These are phyloP conservation scores for Alopecurus myosuroides DNA, from an alignment of 176 grass and related monocot genomes.

Conservation along the genomic window DNA sequence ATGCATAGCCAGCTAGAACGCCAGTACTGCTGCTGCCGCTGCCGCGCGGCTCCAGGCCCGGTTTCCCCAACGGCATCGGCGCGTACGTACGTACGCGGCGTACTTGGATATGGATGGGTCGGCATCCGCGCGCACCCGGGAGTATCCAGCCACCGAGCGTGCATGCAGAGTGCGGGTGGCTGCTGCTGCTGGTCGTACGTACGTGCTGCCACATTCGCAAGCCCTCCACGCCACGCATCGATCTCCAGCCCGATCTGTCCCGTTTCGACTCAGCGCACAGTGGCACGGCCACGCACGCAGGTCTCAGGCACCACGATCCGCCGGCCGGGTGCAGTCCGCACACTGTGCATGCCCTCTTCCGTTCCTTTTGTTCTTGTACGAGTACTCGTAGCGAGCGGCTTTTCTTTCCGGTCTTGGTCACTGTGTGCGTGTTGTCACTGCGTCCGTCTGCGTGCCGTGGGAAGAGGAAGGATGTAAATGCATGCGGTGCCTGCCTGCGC, in stretches of 20 bases:
- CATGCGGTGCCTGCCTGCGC: not conserved
- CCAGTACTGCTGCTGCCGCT: not conserved
- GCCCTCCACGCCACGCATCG: not conserved
- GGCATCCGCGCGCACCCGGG: not conserved
- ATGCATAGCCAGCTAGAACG: not conserved
- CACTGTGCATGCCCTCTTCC: not conserved
- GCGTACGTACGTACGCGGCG: not conserved
- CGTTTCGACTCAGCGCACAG: not conserved
- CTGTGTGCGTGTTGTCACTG: not conserved
- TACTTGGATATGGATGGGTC: not conserved
- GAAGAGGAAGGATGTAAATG: not conserved
- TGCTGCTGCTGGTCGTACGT: not conserved
- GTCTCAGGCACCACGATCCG: not conserved
- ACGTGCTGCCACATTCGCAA: not conserved
- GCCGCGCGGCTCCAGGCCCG: not conserved
- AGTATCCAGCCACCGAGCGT: not conserved
- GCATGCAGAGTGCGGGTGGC: too few relatives aligned
- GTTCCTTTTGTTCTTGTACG: constrained; percentile 19
- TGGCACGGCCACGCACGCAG: not conserved
- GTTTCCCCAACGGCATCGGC: not conserved
- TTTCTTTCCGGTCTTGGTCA: too few relatives aligned
- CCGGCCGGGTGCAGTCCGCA: not conserved
- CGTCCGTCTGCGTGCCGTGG: not conserved
- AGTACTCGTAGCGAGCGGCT: too few relatives aligned
- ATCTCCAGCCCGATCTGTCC: not conserved